Percentiles rank a stretch among this genome's conserved stretches.
Evolutionary conservation across 2,329 filamentous ascomycete genomes (phyloP).

Genomic region (Tolypocladium inflatum): DNA sequence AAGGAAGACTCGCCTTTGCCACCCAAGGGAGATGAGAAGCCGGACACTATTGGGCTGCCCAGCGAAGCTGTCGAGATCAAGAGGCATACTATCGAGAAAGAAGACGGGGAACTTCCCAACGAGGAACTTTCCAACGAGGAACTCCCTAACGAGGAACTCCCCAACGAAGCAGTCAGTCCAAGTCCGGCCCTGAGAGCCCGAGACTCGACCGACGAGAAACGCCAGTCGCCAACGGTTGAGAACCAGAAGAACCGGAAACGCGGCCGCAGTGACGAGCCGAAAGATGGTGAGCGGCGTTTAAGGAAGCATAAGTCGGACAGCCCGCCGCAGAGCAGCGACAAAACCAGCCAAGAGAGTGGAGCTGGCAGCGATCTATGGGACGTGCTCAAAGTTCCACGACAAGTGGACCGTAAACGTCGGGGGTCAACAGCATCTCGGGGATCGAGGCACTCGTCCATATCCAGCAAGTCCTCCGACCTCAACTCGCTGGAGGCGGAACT

Average conservation of each 20-base stretch:
- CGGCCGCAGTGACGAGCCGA: conserved; percentile 2
- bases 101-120: conserved; percentile 2
- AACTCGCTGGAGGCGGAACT: conserved; percentile 29
- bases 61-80: background rate
- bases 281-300: conserved; percentile 2
- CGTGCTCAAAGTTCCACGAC: conserved; percentile 2
- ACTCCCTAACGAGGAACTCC: background rate
- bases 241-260: conserved; percentile 4
- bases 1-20: background rate
- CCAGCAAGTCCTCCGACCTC: conserved; percentile 24
- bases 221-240: background rate
- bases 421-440: conserved; percentile 13
- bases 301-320: conserved; percentile 2
- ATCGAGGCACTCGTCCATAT: conserved; percentile 19
- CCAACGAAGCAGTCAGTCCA: background rate
- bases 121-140: background rate
- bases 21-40: too few relatives aligned
- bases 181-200: background rate
- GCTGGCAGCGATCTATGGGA: conserved; percentile 2
- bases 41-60: background rate
- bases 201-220: background rate
- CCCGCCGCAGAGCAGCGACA: background rate
- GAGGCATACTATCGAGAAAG: background rate
- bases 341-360: background rate
- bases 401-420: conserved; percentile 6